Percentiles rank a stretch among this genome's conserved stretches.
phyloP scores from a whole-genome alignment of 2,329 filamentous ascomycete species.

The Sclerotinia glacialis region DNA sequence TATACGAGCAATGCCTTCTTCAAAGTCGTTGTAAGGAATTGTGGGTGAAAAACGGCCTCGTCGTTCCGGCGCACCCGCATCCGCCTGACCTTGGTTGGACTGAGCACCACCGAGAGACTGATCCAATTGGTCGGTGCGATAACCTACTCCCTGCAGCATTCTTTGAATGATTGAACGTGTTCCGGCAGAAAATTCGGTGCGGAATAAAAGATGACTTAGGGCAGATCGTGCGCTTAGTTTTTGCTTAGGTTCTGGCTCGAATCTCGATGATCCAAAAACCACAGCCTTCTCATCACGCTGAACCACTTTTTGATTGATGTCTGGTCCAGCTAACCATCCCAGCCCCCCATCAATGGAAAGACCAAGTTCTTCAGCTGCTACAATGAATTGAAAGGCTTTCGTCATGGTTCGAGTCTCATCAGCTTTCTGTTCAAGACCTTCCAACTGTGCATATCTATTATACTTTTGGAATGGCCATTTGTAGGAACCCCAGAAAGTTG shows the following conservation, averaged over 20 bases:
- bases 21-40: constrained; percentile 2
- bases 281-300: constrained; percentile 40
- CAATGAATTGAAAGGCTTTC: constrained; percentile 56
- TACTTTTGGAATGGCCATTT: constrained; percentile 61
- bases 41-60: not conserved
- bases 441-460: constrained; percentile 56
- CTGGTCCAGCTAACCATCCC: constrained; percentile 64
- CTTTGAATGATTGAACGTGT: constrained; percentile 20
- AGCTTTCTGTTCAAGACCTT: constrained; percentile 59
- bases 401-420: constrained; percentile 63
- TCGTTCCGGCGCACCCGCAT: constrained; percentile 24
- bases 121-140: constrained; percentile 27
- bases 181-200: not conserved
- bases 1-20: constrained; percentile 5
- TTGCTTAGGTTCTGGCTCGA: constrained; percentile 38
- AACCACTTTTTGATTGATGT: constrained; percentile 50
- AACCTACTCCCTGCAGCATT: constrained; percentile 36
- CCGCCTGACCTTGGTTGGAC: not conserved
- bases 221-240: not conserved
- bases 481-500: constrained; percentile 63
- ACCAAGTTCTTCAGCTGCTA: constrained; percentile 58
- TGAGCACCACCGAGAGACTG: constrained; percentile 1
- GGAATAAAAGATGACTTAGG: not conserved
- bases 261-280: constrained; percentile 48
- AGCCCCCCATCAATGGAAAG: constrained; percentile 66